Conservation (phyloP, 106 monocot genomes). For the Chionographis japonica region DNA sequence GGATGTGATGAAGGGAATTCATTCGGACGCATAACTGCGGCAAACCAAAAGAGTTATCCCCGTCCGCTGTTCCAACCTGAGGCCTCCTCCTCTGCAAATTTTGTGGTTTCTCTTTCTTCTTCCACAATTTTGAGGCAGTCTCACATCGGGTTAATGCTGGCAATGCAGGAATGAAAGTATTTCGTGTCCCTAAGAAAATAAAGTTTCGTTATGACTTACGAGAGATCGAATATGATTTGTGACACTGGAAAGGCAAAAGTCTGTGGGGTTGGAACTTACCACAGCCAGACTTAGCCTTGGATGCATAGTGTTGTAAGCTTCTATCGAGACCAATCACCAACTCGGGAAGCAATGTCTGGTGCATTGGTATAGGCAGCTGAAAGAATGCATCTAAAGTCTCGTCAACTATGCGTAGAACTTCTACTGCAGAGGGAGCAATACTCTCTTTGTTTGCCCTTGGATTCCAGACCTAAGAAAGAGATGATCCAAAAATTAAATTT, state of each 20-base stretch:
- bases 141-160: conserved; percentile 84
- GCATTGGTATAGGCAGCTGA: conserved; percentile 79
- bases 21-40: conserved; percentile 76
- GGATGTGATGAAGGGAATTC: conserved; percentile 76
- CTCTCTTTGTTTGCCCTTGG: conserved; percentile 73
- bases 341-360: conserved; percentile 74
- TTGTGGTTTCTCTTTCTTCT: conserved; percentile 76
- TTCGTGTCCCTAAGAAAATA: conserved; percentile 57
- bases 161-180: conserved; percentile 63
- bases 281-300: conserved; percentile 74
- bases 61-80: conserved; percentile 62
- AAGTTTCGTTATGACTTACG: background rate
- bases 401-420: conserved; percentile 63
- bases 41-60: conserved; percentile 38
- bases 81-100: conserved; percentile 51
- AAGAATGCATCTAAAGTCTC: conserved; percentile 91
- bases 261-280: conserved; percentile 45
- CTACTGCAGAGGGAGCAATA: conserved; percentile 71
- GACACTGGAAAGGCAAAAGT: background rate
- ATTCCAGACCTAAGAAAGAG: conserved; percentile 65
- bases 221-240: background rate
- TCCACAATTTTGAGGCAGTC: conserved; percentile 55
- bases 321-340: conserved; percentile 68
- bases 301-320: conserved; percentile 63
- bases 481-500: background rate